A percentile compares a stretch with the other conserved stretches of the same genome.
Evolutionary conservation across 495 filamentous ascomycete species (phyloP).

Genomic region (Aspergillus diversus): DNA sequence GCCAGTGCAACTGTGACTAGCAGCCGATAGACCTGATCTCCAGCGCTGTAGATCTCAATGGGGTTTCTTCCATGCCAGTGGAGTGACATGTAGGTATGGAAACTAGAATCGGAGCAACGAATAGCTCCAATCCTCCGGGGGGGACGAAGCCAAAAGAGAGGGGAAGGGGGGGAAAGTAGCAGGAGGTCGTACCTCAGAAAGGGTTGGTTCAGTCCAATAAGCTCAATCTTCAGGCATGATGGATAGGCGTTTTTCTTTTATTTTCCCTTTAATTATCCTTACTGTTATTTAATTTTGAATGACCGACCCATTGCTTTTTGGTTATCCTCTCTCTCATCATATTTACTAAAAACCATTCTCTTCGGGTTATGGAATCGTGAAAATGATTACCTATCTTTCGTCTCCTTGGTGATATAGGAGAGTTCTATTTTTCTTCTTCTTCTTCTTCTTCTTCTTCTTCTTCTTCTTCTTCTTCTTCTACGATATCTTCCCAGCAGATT

Average conservation of each 20-base stretch:
- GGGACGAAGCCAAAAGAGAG: slow-evolving; percentile 10
- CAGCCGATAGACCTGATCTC: slow-evolving; percentile 51
- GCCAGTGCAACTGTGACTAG: slow-evolving; percentile 45
- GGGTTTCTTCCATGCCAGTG: slow-evolving; percentile 12
- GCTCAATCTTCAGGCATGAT: slow-evolving; percentile 24
- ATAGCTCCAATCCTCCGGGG: slow-evolving; percentile 30
- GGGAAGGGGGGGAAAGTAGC: not conserved
- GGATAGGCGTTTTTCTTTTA: slow-evolving; percentile 8
- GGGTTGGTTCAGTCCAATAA: slow-evolving; percentile 17
- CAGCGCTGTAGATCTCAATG: slow-evolving; percentile 43
- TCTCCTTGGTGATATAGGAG: no score
- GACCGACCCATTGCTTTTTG: not conserved
- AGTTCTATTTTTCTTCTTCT: not conserved
- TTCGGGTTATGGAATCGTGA: no score
- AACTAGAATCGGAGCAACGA: slow-evolving; percentile 24
- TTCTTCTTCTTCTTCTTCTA: not conserved
- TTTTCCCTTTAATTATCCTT: not conserved
- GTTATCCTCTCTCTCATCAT: not conserved
- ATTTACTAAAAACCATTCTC: not conserved
- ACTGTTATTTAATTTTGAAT: no score
- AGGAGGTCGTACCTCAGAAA: not conserved
- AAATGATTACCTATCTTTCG: no score
- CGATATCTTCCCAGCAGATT: not conserved
- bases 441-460: no score
- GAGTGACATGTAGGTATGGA: slow-evolving; percentile 20